A percentile compares a stretch with the other conserved stretches of the same genome.
phyloP scores from a whole-genome alignment of 208 protist genomes.

The Crithidia bombi region DNA sequence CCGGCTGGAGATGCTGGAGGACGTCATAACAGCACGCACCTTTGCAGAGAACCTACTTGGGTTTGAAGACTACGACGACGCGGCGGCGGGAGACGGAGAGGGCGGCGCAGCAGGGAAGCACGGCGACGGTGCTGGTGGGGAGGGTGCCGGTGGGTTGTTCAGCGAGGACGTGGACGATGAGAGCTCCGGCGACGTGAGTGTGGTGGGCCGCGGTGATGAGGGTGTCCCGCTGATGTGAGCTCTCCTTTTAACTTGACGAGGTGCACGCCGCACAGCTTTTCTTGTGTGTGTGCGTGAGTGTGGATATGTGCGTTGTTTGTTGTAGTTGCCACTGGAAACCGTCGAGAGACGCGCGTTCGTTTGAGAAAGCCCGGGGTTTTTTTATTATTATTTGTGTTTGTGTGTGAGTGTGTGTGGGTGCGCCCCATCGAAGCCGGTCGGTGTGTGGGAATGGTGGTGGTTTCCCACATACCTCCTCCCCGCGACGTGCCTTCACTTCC shows the following conservation, averaged over 20 bases:
- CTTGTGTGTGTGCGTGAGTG: no score
- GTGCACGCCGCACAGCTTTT: not conserved
- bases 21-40: slow-evolving; percentile 82
- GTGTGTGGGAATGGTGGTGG: no score
- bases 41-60: slow-evolving; percentile 91
- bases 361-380: no score
- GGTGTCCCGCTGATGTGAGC: slow-evolving; percentile 16
- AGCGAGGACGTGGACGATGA: slow-evolving; percentile 14
- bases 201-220: slow-evolving; percentile 33
- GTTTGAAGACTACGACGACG: slow-evolving; percentile 90
- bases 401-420: no score
- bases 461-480: no score
- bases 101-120: not conserved
- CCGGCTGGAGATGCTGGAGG: slow-evolving; percentile 86
- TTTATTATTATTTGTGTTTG: no score
- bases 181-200: not conserved
- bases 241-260: not conserved
- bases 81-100: slow-evolving; percentile 3
- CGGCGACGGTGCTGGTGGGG: slow-evolving; percentile 5
- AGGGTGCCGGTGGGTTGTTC: not conserved
- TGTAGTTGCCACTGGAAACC: no score
- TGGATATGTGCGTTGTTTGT: no score
- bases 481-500: no score
- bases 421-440: no score
- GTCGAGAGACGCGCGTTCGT: no score